These are phyloP conservation scores for Cryphonectria nitschkei DNA, from an alignment of 2,329 filamentous ascomycete genomes.

Conservation along the genomic window DNA sequence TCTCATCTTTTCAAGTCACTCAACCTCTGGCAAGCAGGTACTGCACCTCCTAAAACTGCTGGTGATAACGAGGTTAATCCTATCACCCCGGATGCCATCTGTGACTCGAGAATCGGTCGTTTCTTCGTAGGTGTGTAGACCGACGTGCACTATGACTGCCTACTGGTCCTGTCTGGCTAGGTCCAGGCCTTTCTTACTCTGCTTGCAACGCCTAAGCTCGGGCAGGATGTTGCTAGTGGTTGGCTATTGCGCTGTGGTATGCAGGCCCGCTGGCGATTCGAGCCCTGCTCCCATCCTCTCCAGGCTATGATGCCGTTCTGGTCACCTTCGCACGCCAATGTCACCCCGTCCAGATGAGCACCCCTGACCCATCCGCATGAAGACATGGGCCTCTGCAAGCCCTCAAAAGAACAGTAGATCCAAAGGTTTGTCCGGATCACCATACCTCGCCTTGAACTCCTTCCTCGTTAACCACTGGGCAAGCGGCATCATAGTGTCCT, in stretches of 20 bases:
- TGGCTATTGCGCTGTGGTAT: not conserved
- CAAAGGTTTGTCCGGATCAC: conserved; percentile 59
- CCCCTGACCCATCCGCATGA: not conserved
- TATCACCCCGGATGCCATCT: not conserved
- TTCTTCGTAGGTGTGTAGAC: not conserved
- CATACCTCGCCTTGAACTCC: conserved; percentile 73
- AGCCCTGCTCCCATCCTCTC: not conserved
- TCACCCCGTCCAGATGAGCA: not conserved
- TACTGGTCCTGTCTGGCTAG: not conserved
- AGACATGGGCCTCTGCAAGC: conserved; percentile 8
- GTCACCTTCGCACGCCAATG: not conserved
- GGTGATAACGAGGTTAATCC: not conserved
- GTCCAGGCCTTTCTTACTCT: not conserved
- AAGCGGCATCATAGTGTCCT: conserved; percentile 83
- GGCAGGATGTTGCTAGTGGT: not conserved
- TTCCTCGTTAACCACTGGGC: conserved; percentile 72
- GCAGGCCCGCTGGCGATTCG: not conserved
- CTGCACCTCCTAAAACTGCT: not conserved
- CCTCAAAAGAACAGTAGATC: conserved; percentile 67
- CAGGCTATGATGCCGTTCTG: not conserved
- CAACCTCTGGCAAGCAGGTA: not conserved
- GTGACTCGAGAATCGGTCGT: not conserved
- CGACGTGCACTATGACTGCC: not conserved
- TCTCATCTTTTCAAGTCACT: not conserved
- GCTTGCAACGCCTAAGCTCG: not conserved